Conservation (phyloP, 2,329 filamentous ascomycete species). For the Lasiodiplodia citricola region DNA sequence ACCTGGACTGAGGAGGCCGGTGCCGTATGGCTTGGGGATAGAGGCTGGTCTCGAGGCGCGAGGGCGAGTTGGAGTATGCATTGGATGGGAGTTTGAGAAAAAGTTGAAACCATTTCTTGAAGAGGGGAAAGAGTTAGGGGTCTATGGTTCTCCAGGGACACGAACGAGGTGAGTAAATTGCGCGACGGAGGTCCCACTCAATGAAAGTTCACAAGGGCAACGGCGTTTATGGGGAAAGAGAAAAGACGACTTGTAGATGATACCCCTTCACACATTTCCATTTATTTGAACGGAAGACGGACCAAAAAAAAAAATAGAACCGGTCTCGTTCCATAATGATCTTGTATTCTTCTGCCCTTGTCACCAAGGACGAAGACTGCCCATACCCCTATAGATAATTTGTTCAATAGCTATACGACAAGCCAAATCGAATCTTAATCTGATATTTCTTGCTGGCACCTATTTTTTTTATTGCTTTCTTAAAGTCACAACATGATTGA, state of each 20-base stretch:
- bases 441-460: neutral
- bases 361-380: neutral
- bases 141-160: too few species aligned
- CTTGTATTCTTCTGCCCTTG: neutral
- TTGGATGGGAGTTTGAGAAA: neutral
- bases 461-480: neutral
- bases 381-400: neutral
- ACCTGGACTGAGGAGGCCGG: neutral
- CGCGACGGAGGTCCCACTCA: neutral
- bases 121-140: too few species aligned
- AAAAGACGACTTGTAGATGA: constrained; percentile 1
- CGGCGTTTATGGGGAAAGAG: neutral
- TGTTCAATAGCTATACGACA: neutral
- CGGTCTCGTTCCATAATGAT: neutral
- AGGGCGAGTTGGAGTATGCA: neutral
- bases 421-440: neutral
- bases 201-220: neutral
- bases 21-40: neutral
- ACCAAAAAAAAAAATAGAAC: neutral
- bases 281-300: neutral
- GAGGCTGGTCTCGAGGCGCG: neutral
- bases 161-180: too few species aligned
- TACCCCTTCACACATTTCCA: neutral
- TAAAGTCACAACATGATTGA: neutral
- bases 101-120: too few species aligned